A percentile compares a stretch with the other conserved stretches of the same genome.
Conservation (phyloP, 495 filamentous ascomycete genomes). For the Aspergillus taichungensis region DNA sequence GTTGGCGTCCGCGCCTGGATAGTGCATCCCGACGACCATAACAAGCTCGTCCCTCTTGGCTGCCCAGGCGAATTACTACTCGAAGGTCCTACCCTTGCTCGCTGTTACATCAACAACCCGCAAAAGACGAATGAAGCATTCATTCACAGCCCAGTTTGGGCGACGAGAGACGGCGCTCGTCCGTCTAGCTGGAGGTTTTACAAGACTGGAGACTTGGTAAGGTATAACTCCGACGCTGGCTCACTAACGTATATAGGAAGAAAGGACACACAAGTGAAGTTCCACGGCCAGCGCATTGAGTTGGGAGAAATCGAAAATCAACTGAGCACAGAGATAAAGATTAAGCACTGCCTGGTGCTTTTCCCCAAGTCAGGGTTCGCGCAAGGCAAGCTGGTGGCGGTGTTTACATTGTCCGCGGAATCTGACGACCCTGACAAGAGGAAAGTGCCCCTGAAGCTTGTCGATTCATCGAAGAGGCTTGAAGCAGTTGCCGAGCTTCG, state of each 20-base stretch:
- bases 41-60: conserved; percentile 41
- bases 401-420: conserved; percentile 22
- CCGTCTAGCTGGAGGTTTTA: conserved; percentile 45
- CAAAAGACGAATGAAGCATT: conserved; percentile 37
- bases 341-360: conserved; percentile 36
- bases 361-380: conserved; percentile 34
- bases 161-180: conserved; percentile 10
- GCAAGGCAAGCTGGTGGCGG: conserved; percentile 31
- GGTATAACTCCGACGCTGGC: conserved; percentile 49
- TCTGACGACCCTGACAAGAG: conserved; percentile 14
- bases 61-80: conserved; percentile 42
- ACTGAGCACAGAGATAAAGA: conserved; percentile 18
- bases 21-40: conserved; percentile 33
- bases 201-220: conserved; percentile 58
- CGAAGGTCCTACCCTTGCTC: conserved; percentile 41
- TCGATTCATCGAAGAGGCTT: conserved; percentile 15
- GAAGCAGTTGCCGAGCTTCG: conserved; percentile 21
- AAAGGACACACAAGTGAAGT: conserved; percentile 60
- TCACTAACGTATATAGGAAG: conserved; percentile 53
- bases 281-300: conserved; percentile 59
- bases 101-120: conserved; percentile 36
- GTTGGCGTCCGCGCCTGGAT: conserved; percentile 37
- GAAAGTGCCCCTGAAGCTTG: conserved; percentile 17
- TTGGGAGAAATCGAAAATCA: conserved; percentile 57
- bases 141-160: conserved; percentile 35